phyloP scores from a whole-genome alignment of 305 asterid species.

The Solanum chacoense region DNA sequence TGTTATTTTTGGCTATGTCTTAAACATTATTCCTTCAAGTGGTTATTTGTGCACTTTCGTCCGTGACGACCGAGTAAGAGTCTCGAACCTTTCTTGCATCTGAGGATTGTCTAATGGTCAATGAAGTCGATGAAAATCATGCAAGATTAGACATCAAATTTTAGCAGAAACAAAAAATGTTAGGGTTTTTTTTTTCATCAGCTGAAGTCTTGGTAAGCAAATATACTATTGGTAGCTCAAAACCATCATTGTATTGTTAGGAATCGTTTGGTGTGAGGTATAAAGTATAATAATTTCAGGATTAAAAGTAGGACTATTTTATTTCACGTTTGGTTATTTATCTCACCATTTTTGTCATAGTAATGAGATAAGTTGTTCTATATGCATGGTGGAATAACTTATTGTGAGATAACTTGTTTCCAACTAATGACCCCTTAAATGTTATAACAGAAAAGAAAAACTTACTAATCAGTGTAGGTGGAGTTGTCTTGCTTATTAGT shows the following conservation, averaged over 20 bases:
- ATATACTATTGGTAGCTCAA: background rate
- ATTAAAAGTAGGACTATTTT: too few relatives aligned
- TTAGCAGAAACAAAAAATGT: background rate
- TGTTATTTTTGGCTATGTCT: too few relatives aligned
- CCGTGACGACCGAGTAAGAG: background rate
- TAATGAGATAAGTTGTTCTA: too few relatives aligned
- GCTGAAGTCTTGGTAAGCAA: background rate
- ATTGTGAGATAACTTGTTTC: background rate
- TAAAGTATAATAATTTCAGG: background rate
- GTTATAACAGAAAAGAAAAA: background rate
- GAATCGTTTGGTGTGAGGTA: background rate
- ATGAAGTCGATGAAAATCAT: background rate
- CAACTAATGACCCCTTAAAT: background rate
- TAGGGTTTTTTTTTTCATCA: background rate
- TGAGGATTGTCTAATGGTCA: background rate
- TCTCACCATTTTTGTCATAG: background rate
- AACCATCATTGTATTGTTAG: background rate
- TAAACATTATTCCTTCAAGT: background rate
- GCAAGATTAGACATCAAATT: background rate
- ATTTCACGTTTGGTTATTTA: background rate
- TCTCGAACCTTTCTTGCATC: background rate
- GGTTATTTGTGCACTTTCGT: background rate
- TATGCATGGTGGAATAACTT: background rate
- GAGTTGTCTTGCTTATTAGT: background rate
- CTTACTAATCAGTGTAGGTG: background rate